Conservation (phyloP, 2,329 filamentous ascomycete genomes). For the Colletotrichum sp. region DNA sequence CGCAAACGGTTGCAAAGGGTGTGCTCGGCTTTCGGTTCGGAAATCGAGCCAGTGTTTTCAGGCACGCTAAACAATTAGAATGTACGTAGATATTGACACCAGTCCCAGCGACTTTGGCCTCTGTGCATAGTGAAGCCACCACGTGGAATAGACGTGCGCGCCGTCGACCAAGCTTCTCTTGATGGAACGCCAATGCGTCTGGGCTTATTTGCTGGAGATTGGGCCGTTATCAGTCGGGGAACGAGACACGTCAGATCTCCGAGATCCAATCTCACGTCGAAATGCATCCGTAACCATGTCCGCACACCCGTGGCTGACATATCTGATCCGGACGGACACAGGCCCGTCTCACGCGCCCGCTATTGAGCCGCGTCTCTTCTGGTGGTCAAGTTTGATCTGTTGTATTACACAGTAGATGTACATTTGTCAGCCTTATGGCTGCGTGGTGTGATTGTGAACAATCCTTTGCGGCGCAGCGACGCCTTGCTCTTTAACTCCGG, state of each 20-base stretch:
- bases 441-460: background rate
- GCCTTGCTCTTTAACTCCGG: background rate
- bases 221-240: background rate
- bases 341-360: background rate
- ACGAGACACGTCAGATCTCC: background rate
- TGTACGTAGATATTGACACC: background rate
- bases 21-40: slow-evolving; percentile 13
- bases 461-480: background rate
- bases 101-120: background rate
- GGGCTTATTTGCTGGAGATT: background rate
- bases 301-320: background rate
- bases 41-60: background rate
- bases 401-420: slow-evolving; percentile 22
- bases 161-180: background rate
- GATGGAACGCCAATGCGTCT: background rate
- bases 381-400: background rate
- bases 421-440: slow-evolving; percentile 1
- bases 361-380: background rate
- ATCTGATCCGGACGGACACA: background rate
- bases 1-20: background rate
- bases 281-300: background rate
- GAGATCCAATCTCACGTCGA: background rate
- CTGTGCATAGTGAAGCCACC: background rate
- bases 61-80: background rate
- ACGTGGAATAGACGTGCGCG: background rate